A percentile compares a stretch with the other conserved stretches of the same genome.
Conservation (phyloP, 441 rosid species). For the Melastoma candidum region DNA sequence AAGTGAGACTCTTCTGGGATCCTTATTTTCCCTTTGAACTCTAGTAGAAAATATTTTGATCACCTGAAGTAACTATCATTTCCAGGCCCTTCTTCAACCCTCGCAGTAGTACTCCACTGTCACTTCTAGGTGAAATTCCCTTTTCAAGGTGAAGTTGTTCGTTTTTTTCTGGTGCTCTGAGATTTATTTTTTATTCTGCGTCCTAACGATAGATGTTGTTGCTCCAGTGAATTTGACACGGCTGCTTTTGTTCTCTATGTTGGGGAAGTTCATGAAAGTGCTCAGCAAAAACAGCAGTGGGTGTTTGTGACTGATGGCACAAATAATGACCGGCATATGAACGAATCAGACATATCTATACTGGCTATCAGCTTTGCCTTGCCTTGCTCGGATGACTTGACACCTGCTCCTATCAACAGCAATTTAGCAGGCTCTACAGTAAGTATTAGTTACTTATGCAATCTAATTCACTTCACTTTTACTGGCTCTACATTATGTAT, state of each 20-base stretch:
- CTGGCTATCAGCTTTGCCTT: constrained; percentile 84
- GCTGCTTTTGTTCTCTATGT: constrained; percentile 65
- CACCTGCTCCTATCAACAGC: constrained; percentile 44
- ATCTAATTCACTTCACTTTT: too few species aligned
- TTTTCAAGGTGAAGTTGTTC: constrained; percentile 48
- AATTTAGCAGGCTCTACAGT: constrained; percentile 77
- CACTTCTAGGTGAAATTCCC: constrained; percentile 67
- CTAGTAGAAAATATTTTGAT: constrained; percentile 12
- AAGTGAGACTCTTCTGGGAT: constrained; percentile 35
- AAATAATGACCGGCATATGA: constrained; percentile 24
- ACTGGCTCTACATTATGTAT: too few species aligned
- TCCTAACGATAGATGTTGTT: constrained; percentile 1
- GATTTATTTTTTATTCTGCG: background rate
- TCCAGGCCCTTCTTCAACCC: constrained; percentile 80
- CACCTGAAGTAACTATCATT: constrained; percentile 11
- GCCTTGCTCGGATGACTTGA: constrained; percentile 33
- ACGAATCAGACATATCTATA: constrained; percentile 41
- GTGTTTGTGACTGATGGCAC: constrained; percentile 84
- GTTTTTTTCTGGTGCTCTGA: background rate
- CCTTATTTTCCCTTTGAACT: constrained; percentile 9
- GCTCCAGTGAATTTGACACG: constrained; percentile 76
- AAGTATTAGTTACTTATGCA: constrained; percentile 17
- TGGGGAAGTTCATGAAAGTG: constrained; percentile 54
- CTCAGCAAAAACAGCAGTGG: constrained; percentile 76
- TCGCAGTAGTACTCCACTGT: constrained; percentile 45